Percentiles rank a stretch among this genome's conserved stretches.
phyloP scores from a whole-genome alignment of 768 basidiomycete genomes.

The Chlorophyllum brunneum region DNA sequence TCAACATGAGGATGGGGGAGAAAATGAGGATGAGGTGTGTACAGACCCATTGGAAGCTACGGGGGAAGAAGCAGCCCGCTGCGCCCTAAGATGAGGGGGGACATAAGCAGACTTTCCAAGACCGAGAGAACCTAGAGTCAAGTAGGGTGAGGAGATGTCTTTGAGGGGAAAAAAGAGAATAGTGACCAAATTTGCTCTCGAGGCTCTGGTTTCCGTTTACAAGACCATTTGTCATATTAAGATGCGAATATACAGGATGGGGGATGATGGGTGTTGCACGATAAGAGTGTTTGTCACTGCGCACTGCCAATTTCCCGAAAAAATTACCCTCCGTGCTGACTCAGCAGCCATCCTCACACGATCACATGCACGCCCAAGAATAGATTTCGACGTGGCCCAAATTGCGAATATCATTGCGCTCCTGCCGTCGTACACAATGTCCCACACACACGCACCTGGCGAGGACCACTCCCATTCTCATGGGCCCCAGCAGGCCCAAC shows the following conservation, averaged over 20 bases:
- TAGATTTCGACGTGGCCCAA: conserved; percentile 2
- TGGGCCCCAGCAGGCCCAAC: conserved; percentile 35
- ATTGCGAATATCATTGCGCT: conserved; percentile 1
- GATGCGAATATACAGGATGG: conserved; percentile 17
- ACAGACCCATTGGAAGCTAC: conserved; percentile 52
- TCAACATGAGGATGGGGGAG: conserved; percentile 16
- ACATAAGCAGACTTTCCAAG: conserved; percentile 83
- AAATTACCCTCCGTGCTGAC: conserved; percentile 13
- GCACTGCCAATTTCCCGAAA: neutral
- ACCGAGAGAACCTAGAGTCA: conserved; percentile 64
- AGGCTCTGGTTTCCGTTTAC: conserved; percentile 73
- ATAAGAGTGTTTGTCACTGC: conserved; percentile 1
- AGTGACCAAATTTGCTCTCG: conserved; percentile 73
- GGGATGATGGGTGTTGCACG: conserved; percentile 23
- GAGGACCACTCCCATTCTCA: conserved; percentile 48
- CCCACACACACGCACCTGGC: conserved; percentile 61
- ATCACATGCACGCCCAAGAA: conserved; percentile 8
- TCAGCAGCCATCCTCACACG: conserved; percentile 11
- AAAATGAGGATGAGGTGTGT: conserved; percentile 10
- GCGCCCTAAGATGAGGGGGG: conserved; percentile 81
- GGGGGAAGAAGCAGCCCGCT: conserved; percentile 68
- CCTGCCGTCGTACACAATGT: conserved; percentile 37
- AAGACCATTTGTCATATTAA: conserved; percentile 89
- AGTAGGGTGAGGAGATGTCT: conserved; percentile 10
- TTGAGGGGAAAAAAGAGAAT: conserved; percentile 11